A percentile compares a stretch with the other conserved stretches of the same genome.
Conservation (phyloP, 2,329 filamentous ascomycete genomes). For the Trichophyton rubrum region DNA sequence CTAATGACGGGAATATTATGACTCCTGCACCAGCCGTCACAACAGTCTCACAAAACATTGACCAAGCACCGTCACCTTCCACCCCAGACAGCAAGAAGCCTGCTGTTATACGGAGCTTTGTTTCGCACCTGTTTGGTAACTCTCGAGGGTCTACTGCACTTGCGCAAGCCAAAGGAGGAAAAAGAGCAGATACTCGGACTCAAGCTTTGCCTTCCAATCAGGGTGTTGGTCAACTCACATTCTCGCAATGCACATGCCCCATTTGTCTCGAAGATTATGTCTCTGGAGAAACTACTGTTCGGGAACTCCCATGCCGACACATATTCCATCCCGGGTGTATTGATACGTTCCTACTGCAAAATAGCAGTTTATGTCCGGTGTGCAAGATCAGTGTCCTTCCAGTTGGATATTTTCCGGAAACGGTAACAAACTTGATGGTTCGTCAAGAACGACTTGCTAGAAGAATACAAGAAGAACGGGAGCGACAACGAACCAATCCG, state of each 20-base stretch:
- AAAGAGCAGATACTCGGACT: not conserved
- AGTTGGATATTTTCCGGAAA: slow-evolving; percentile 48
- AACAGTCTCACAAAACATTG: not conserved
- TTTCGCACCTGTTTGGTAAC: not conserved
- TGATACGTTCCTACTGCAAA: slow-evolving; percentile 64
- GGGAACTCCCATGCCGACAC: slow-evolving; percentile 78
- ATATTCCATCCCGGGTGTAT: slow-evolving; percentile 92
- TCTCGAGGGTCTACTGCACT: not conserved
- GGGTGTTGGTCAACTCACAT: not conserved
- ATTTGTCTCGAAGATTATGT: slow-evolving; percentile 80
- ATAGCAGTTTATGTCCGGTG: slow-evolving; percentile 77
- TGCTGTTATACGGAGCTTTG: not conserved
- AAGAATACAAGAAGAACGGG: slow-evolving; percentile 1
- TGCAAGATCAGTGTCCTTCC: slow-evolving; percentile 80
- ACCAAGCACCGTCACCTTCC: not conserved
- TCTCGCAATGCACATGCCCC: slow-evolving; percentile 67
- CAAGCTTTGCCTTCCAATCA: not conserved
- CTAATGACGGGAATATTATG: slow-evolving; percentile 16
- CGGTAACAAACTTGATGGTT: slow-evolving; percentile 76
- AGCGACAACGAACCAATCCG: not conserved
- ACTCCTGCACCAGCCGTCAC: not conserved
- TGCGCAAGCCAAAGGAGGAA: not conserved
- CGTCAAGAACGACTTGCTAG: slow-evolving; percentile 54
- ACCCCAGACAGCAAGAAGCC: not conserved
- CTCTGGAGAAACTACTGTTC: slow-evolving; percentile 56